Evolutionary conservation across 2,329 filamentous ascomycete species (phyloP).

Genomic region (Calonectria montana): DNA sequence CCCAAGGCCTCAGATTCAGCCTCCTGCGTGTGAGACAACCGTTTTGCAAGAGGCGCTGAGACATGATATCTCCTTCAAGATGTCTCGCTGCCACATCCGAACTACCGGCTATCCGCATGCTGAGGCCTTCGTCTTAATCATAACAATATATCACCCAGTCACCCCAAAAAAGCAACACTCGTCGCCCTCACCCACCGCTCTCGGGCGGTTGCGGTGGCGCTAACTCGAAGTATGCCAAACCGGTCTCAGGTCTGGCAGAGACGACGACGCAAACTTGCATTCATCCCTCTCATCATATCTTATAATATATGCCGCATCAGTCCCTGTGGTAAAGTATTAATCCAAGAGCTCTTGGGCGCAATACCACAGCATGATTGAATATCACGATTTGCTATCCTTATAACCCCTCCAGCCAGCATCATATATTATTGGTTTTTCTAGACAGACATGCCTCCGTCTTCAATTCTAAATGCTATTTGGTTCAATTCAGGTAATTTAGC

Average conservation of each 20-base stretch:
- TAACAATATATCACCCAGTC: background rate
- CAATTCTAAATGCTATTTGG: background rate
- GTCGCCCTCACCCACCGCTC: background rate
- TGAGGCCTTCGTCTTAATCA: background rate
- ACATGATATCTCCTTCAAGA: slow-evolving; percentile 64
- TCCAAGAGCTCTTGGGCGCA: background rate
- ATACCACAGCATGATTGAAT: background rate
- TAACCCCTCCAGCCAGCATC: background rate
- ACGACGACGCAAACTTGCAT: background rate
- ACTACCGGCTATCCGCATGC: background rate
- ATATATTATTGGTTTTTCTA: too few species aligned
- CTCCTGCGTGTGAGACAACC: slow-evolving; percentile 9
- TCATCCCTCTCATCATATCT: background rate
- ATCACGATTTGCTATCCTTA: background rate
- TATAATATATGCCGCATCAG: background rate
- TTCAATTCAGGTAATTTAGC: background rate
- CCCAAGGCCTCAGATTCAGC: background rate
- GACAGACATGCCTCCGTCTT: too few species aligned
- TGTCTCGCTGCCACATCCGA: slow-evolving; percentile 34
- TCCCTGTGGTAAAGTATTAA: background rate
- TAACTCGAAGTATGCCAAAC: background rate
- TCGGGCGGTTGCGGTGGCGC: background rate
- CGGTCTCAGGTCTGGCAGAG: background rate
- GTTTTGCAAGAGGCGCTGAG: slow-evolving; percentile 59
- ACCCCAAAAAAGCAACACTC: slow-evolving; percentile 47